Percentiles rank a stretch among this genome's conserved stretches.
These are phyloP conservation scores for Acer negundo DNA, from an alignment of 345 rosid species.

Conservation along the genomic window DNA sequence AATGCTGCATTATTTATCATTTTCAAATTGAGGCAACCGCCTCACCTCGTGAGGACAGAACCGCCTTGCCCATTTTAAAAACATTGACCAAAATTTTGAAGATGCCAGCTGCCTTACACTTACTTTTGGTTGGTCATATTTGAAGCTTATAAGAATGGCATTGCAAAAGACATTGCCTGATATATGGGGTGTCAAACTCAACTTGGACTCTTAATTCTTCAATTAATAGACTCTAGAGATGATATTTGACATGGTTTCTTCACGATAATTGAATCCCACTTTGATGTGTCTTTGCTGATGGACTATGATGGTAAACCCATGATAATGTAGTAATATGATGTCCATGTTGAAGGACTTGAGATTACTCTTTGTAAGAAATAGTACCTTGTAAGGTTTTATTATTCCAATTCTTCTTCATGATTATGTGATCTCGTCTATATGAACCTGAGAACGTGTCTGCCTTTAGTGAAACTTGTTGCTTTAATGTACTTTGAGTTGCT, in stretches of 20 bases:
- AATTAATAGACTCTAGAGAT: neutral
- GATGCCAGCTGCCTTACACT: neutral
- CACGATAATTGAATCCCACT: neutral
- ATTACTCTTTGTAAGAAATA: neutral
- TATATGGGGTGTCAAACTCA: neutral
- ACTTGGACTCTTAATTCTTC: neutral
- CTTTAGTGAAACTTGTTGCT: neutral
- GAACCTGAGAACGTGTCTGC: neutral
- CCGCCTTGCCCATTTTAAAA: too few species aligned
- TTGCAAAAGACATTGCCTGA: neutral
- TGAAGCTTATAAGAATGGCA: neutral
- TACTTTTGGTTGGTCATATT: neutral
- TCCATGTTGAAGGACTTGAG: neutral
- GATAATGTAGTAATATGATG: neutral
- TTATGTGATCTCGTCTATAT: neutral
- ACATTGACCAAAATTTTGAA: neutral
- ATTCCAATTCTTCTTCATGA: neutral
- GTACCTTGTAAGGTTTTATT: neutral
- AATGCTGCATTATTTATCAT: too few species aligned
- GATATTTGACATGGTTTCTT: neutral
- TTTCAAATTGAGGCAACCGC: too few species aligned
- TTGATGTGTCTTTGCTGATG: neutral
- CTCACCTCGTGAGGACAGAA: too few species aligned
- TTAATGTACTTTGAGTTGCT: neutral
- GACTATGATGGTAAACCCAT: neutral